A percentile compares a stretch with the other conserved stretches of the same genome.
phyloP scores from a whole-genome alignment of 768 basidiomycete genomes.

The Cubamyces lactineus region DNA sequence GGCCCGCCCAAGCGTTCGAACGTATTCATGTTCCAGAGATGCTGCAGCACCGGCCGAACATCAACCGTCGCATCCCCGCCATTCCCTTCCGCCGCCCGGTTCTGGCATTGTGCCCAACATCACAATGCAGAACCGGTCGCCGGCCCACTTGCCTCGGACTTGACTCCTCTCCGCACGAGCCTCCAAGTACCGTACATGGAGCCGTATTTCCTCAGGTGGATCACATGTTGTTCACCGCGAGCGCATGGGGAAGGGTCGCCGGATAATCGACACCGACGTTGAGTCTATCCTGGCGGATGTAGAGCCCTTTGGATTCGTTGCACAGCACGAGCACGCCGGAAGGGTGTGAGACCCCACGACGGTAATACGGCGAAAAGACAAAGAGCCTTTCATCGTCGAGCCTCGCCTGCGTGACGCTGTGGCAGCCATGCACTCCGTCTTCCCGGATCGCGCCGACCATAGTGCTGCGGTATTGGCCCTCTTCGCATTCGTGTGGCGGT shows the following conservation, averaged over 20 bases:
- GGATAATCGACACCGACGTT: not conserved
- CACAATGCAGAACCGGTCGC: conserved; percentile 11
- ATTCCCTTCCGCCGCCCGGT: not conserved
- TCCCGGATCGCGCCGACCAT: not conserved
- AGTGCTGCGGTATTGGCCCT: too few species aligned
- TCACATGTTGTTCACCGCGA: not conserved
- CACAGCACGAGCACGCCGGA: conserved; percentile 6
- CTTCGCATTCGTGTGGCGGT: too few species aligned
- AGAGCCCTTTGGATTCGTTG: conserved; percentile 11
- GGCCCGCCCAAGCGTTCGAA: not conserved
- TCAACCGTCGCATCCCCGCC: not conserved
- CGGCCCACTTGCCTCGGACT: conserved; percentile 8
- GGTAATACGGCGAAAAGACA: not conserved
- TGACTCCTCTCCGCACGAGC: not conserved
- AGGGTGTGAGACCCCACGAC: not conserved
- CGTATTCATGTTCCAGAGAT: not conserved
- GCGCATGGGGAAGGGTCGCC: conserved; percentile 7
- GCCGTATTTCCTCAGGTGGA: not conserved
- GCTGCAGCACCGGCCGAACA: not conserved
- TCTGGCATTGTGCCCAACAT: not conserved
- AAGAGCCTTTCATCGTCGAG: not conserved
- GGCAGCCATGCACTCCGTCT: not conserved
- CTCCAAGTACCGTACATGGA: not conserved
- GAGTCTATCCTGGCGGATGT: conserved; percentile 7
- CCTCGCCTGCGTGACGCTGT: not conserved